phyloP scores from a whole-genome alignment of 129 eudicot species.

The Oenanthe sinensis region DNA sequence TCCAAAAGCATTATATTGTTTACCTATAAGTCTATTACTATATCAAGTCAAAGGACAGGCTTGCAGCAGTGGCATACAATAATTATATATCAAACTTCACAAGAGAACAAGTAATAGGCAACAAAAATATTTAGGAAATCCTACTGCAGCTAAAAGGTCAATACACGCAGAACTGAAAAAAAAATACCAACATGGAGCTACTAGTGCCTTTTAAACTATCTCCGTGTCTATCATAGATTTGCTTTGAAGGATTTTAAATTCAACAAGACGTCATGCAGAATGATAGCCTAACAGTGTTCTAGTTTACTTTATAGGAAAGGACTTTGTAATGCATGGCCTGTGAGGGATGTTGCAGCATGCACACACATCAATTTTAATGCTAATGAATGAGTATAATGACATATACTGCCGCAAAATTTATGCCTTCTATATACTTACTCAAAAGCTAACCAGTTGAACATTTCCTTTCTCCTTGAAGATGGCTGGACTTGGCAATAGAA shows the following conservation, averaged over 20 bases:
- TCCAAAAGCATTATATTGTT: not conserved
- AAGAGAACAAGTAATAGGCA: not conserved
- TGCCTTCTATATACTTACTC: constrained; percentile 28
- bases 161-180: not conserved
- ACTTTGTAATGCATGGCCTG: no score
- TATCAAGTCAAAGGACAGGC: not conserved
- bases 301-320: not conserved
- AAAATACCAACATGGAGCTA: not conserved
- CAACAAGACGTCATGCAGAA: not conserved
- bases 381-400: not conserved
- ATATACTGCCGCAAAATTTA: not conserved
- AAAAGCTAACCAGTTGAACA: constrained; percentile 16
- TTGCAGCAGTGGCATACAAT: not conserved
- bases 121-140: not conserved
- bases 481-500: constrained; percentile 61
- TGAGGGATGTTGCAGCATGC: not conserved
- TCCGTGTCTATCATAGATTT: not conserved
- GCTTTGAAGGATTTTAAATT: not conserved
- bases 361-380: not conserved
- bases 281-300: not conserved
- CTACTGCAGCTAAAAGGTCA: not conserved
- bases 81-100: not conserved
- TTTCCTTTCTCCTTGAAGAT: constrained; percentile 27
- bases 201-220: not conserved
- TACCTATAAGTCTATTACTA: not conserved